phyloP scores from a whole-genome alignment of 768 basidiomycete genomes.

The Saitozyma podzolica region DNA sequence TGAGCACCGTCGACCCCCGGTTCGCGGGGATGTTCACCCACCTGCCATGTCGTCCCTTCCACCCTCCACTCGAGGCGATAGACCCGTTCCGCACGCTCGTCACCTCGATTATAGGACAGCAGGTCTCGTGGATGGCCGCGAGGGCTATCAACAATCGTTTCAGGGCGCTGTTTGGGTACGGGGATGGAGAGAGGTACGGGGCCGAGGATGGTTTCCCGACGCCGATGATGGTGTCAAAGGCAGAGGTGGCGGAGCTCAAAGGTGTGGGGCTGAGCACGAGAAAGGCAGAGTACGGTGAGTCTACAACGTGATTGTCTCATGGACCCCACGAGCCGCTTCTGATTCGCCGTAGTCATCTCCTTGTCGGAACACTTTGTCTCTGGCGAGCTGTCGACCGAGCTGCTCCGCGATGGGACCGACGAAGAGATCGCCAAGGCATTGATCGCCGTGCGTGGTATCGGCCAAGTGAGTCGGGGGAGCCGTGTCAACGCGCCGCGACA shows the following conservation, averaged over 20 bases:
- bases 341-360: slow-evolving; percentile 63
- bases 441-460: slow-evolving; percentile 76
- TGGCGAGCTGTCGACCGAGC: slow-evolving; percentile 72
- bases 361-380: slow-evolving; percentile 77
- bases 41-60: slow-evolving; percentile 72
- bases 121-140: slow-evolving; percentile 75
- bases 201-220: slow-evolving; percentile 62
- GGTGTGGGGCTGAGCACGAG: slow-evolving; percentile 75
- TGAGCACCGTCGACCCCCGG: slow-evolving; percentile 66
- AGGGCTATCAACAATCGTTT: slow-evolving; percentile 79
- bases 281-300: slow-evolving; percentile 86
- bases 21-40: slow-evolving; percentile 69
- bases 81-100: slow-evolving; percentile 81
- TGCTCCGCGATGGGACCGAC: slow-evolving; percentile 69
- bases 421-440: slow-evolving; percentile 75
- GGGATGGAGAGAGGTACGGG: slow-evolving; percentile 3
- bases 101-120: slow-evolving; percentile 67
- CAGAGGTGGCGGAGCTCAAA: slow-evolving; percentile 63
- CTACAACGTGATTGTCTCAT: neutral
- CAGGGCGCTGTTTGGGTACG: slow-evolving; percentile 68
- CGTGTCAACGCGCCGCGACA: no score
- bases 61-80: slow-evolving; percentile 62
- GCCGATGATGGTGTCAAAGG: slow-evolving; percentile 66
- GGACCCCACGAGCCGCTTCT: neutral
- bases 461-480: slow-evolving; percentile 52